Percentiles rank a stretch among this genome's conserved stretches.
Evolutionary conservation across 2,329 filamentous ascomycete species (phyloP).

Genomic region (Aspergillus neotritici): DNA sequence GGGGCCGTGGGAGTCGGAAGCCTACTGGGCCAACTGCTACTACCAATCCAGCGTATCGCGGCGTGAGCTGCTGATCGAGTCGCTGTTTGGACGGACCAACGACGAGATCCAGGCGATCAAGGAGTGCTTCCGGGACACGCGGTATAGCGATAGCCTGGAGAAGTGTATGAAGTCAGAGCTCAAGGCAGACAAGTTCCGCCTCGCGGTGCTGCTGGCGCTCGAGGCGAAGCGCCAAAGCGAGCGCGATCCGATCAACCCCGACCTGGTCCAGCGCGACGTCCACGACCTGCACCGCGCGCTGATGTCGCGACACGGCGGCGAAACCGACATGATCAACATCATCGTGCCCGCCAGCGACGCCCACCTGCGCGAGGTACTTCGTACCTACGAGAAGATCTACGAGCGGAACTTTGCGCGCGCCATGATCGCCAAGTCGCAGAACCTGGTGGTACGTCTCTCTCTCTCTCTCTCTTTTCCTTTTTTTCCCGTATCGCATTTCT

Average conservation of each 20-base stretch:
- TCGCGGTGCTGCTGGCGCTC: conserved; percentile 74
- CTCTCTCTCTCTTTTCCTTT: background rate
- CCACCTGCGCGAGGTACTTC: conserved; percentile 75
- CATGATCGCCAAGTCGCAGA: conserved; percentile 80
- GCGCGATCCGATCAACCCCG: conserved; percentile 57
- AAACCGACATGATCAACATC: conserved; percentile 80
- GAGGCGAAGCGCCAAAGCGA: conserved; percentile 83
- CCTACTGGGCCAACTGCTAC: conserved; percentile 98
- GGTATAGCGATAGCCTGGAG: conserved; percentile 73
- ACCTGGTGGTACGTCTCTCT: conserved; percentile 70
- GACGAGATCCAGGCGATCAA: conserved; percentile 84
- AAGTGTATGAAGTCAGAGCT: conserved; percentile 89
- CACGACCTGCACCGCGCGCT: conserved; percentile 64
- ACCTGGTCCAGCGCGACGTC: conserved; percentile 65
- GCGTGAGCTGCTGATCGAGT: conserved; percentile 86
- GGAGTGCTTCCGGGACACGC: conserved; percentile 81
- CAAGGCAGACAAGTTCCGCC: conserved; percentile 93
- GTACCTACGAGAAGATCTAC: conserved; percentile 68
- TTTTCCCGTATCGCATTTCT: background rate
- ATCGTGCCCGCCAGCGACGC: conserved; percentile 73
- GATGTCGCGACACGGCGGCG: conserved; percentile 69
- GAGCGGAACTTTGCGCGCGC: conserved; percentile 79
- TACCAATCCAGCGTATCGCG: conserved; percentile 83
- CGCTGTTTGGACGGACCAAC: conserved; percentile 83
- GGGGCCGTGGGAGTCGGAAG: conserved; percentile 85